Evolutionary conservation across 2,329 filamentous ascomycete species (phyloP).

Genomic region (Incumbomyces delicatus): DNA sequence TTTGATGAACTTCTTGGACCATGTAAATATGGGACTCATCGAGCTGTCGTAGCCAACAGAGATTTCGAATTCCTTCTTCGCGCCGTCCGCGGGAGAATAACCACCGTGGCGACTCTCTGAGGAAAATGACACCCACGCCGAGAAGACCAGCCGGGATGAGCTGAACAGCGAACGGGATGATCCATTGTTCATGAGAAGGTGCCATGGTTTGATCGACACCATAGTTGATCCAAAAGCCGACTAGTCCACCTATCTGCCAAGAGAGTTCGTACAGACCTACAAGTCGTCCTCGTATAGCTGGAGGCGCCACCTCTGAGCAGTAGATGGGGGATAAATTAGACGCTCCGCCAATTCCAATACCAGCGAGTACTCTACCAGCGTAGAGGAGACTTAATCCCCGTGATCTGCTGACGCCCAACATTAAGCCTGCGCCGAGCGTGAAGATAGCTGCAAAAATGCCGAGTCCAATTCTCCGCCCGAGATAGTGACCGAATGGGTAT

Average conservation of each 20-base stretch:
- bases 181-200: conserved; percentile 29
- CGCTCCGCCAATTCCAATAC: conserved; percentile 47
- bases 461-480: conserved; percentile 58
- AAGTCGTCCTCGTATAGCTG: conserved; percentile 49
- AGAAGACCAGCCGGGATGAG: conserved; percentile 33
- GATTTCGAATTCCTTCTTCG: conserved; percentile 52
- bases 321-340: conserved; percentile 52
- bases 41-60: conserved; percentile 37
- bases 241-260: conserved; percentile 44
- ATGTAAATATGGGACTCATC: conserved; percentile 49
- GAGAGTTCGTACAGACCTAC: conserved; percentile 49
- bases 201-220: conserved; percentile 38
- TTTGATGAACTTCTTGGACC: conserved; percentile 60
- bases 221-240: conserved; percentile 48
- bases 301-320: conserved; percentile 49
- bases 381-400: conserved; percentile 55
- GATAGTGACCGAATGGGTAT: conserved; percentile 55
- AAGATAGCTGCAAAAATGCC: conserved; percentile 55
- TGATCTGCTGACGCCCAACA: conserved; percentile 55
- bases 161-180: conserved; percentile 35
- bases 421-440: conserved; percentile 60
- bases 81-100: conserved; percentile 58
- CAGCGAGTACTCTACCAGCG: conserved; percentile 48
- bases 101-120: conserved; percentile 60
- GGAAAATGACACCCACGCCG: conserved; percentile 49